Evolutionary conservation across 345 rosid genomes (phyloP).

Genomic region (Hypericum perforatum): DNA sequence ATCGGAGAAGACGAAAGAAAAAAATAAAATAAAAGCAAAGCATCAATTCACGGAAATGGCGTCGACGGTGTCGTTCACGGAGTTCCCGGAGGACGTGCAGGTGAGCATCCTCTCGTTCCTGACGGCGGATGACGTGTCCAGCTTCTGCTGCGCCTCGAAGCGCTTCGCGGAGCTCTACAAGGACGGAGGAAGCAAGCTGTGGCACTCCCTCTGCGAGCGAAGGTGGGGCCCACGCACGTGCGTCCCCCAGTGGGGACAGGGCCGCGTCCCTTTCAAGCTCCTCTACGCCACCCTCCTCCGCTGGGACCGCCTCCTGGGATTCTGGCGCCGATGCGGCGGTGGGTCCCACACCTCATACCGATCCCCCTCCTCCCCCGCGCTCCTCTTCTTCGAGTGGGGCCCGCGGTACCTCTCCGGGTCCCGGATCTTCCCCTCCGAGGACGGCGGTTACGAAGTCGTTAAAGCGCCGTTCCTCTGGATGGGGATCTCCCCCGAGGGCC

Average conservation of each 20-base stretch:
- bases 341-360: conserved; percentile 18
- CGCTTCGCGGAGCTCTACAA: conserved; percentile 50
- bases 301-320: conserved; percentile 70
- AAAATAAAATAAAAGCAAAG: conserved; percentile 17
- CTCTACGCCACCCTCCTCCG: conserved; percentile 53
- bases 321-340: conserved; percentile 89
- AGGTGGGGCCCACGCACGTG: conserved; percentile 70
- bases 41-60: conserved; percentile 8
- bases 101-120: conserved; percentile 71
- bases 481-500: conserved; percentile 48
- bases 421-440: conserved; percentile 39
- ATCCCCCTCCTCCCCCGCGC: conserved; percentile 34
- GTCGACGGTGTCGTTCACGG: conserved; percentile 31
- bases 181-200: conserved; percentile 43
- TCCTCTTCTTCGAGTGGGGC: conserved; percentile 82
- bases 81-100: conserved; percentile 80
- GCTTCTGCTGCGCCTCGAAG: conserved; percentile 72
- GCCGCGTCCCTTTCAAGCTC: conserved; percentile 42
- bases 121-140: conserved; percentile 48
- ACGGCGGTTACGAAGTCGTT: conserved; percentile 34
- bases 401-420: conserved; percentile 58
- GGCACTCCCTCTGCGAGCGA: conserved; percentile 65
- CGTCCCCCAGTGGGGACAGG: conserved; percentile 66
- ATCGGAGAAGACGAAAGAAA: conserved; percentile 10
- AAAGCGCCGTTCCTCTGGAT: conserved; percentile 60